Base-by-base conservation (phyloP, 345 rosid genomes). In the Gossypium herbaceum region DNA sequence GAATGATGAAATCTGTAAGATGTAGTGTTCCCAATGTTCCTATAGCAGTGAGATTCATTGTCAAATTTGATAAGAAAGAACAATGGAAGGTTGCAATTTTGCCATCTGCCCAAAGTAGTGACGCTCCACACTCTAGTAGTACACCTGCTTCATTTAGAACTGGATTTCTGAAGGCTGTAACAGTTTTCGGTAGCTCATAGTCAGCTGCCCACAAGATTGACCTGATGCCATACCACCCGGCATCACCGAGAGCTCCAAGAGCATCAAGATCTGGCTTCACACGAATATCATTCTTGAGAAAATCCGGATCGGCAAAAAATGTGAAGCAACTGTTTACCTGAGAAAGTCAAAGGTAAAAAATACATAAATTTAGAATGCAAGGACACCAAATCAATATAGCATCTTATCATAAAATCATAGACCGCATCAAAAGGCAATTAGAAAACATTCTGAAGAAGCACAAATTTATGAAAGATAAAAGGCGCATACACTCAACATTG, bases 251-350 rank as follows among this genome's bases (percentile, higher is more conserved):
- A 6, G 94, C 86, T 24, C 98, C 98, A 2, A 87, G 97, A 12
- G 86, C 85, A 54, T 94, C 97, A 0, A 94, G 97, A 62, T 90
- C 89, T 24, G 94, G 93, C 84, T 90, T 92, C 20, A 92, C 97
- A n/a, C 94, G 90, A 48, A 88, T 86, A 79, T 92, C 89, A 48
- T 88, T 79, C 65, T 82, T 82, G 10, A 94, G 84, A 79, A 92
- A 94, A 45, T 80, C 80, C 25, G 84, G 78, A 12, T 73, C 84
- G 11, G 67, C 90, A 55, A 78, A 80, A 76, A 86, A 90, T 19
- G 96, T 25, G 71, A 92, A 90, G 81, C 86, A 83, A 77, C 85
- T 83, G 39, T 89, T 86, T 4, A 92, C 79, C 97, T 92, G 86
- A 75, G 9, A 64, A 9, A 70, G 7, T 39, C 59, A 62, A 68